phyloP scores from a whole-genome alignment of 1,284 basidiomycete species.

The Heliocybe sulcata region DNA sequence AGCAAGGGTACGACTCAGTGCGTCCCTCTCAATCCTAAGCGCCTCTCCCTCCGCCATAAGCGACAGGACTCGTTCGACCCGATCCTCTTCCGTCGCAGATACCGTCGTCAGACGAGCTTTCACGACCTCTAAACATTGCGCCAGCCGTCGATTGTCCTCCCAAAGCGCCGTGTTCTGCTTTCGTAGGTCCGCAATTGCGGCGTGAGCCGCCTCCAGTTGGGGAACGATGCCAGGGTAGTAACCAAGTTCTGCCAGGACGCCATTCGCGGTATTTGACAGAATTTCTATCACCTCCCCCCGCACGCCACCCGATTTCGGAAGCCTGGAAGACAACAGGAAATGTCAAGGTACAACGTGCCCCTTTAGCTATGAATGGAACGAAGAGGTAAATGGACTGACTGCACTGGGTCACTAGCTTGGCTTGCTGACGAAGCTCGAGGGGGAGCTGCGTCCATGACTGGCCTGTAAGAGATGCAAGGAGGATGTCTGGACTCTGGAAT shows the following conservation, averaged over 20 bases:
- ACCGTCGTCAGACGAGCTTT: slow-evolving; percentile 17
- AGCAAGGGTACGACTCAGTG: neutral
- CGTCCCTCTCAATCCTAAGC: neutral
- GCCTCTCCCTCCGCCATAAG: neutral
- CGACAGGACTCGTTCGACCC: slow-evolving; percentile 13
- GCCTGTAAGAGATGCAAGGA: neutral
- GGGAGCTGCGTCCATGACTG: neutral
- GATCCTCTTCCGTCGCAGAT: neutral
- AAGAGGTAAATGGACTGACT: neutral
- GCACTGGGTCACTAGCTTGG: no score
- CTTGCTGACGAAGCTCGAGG: neutral
- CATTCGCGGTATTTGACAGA: slow-evolving; percentile 33
- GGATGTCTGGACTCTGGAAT: neutral
- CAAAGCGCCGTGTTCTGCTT: slow-evolving; percentile 40
- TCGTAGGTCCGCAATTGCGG: slow-evolving; percentile 22
- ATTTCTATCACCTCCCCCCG: slow-evolving; percentile 32
- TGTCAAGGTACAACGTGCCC: neutral
- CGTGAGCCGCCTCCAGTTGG: slow-evolving; percentile 24
- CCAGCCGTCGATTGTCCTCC: slow-evolving; percentile 40
- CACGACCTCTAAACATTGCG: slow-evolving; percentile 12
- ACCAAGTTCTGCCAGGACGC: slow-evolving; percentile 40
- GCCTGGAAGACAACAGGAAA: neutral
- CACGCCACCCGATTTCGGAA: slow-evolving; percentile 9
- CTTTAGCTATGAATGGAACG: neutral
- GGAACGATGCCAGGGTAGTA: slow-evolving; percentile 32